phyloP scores from a whole-genome alignment of 83 land plant genomes.

The Thuja plicata region DNA sequence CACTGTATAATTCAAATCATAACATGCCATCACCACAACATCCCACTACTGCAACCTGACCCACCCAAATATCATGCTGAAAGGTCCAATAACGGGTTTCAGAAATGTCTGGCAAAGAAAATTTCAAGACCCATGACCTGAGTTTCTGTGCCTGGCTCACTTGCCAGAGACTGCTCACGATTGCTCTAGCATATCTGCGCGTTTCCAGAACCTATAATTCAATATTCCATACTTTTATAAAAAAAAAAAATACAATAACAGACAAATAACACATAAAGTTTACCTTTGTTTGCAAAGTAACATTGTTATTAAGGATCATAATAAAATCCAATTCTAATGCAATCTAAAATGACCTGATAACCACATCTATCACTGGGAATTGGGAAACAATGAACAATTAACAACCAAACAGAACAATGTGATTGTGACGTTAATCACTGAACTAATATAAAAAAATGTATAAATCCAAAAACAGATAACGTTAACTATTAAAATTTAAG shows the following conservation, averaged over 20 bases:
- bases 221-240: slow-evolving; percentile 28
- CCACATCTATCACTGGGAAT: neutral
- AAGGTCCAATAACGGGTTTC: slow-evolving; percentile 20
- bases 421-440: neutral
- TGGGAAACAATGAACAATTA: neutral
- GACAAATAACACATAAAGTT: neutral
- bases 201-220: slow-evolving; percentile 60
- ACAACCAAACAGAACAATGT: neutral
- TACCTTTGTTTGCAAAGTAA: slow-evolving; percentile 11
- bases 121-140: slow-evolving; percentile 52
- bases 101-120: slow-evolving; percentile 20
- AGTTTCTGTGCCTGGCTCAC: slow-evolving; percentile 43
- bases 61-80: slow-evolving; percentile 19
- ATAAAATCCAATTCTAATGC: neutral
- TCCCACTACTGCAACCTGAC: slow-evolving; percentile 30
- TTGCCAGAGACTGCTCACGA: slow-evolving; percentile 53
- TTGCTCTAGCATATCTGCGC: slow-evolving; percentile 60
- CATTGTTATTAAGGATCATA: neutral
- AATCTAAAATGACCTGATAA: neutral
- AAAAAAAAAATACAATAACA: slow-evolving; percentile 4
- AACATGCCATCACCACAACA: slow-evolving; percentile 37
- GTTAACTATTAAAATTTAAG: neutral
- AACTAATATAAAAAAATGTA: neutral
- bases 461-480: neutral
- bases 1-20: slow-evolving; percentile 34